Evolutionary conservation across 768 basidiomycete species (phyloP).

Genomic region (Hericium rajendrae): DNA sequence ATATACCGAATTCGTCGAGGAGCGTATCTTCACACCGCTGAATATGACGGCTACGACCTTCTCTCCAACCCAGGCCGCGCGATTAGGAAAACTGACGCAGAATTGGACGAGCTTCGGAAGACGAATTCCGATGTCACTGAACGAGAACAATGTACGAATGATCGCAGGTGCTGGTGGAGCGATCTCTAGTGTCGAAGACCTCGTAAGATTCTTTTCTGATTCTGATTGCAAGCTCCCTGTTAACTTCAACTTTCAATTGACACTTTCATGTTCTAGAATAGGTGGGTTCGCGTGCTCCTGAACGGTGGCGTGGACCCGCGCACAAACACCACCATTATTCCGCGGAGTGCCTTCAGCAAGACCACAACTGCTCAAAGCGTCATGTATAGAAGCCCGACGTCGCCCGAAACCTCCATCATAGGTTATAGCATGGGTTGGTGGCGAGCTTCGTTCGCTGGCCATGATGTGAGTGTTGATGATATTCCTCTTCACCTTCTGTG

Average conservation of each 20-base stretch:
- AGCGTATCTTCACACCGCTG: slow-evolving; percentile 31
- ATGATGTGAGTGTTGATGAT: slow-evolving; percentile 23
- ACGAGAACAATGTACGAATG: slow-evolving; percentile 12
- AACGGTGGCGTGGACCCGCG: slow-evolving; percentile 23
- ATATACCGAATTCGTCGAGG: slow-evolving; percentile 31
- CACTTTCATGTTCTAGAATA: not conserved
- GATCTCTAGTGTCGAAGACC: not conserved
- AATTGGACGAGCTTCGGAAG: slow-evolving; percentile 25
- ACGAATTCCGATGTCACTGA: slow-evolving; percentile 24
- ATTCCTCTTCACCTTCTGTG: no score
- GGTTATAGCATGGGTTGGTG: slow-evolving; percentile 38
- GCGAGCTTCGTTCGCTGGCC: slow-evolving; percentile 27
- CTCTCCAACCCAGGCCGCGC: slow-evolving; percentile 22
- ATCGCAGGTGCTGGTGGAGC: not conserved
- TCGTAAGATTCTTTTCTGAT: no score
- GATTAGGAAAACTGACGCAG: slow-evolving; percentile 24
- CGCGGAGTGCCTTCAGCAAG: slow-evolving; percentile 20
- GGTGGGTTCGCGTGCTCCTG: slow-evolving; percentile 30
- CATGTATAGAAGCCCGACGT: no score
- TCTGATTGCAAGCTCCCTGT: no score
- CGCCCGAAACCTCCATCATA: slow-evolving; percentile 15
- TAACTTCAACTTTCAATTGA: no score
- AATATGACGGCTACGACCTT: slow-evolving; percentile 33
- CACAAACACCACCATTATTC: slow-evolving; percentile 25
- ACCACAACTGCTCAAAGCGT: slow-evolving; percentile 19